phyloP scores from a whole-genome alignment of 306 rosid genomes.

The Sechiopsis laciniata region DNA sequence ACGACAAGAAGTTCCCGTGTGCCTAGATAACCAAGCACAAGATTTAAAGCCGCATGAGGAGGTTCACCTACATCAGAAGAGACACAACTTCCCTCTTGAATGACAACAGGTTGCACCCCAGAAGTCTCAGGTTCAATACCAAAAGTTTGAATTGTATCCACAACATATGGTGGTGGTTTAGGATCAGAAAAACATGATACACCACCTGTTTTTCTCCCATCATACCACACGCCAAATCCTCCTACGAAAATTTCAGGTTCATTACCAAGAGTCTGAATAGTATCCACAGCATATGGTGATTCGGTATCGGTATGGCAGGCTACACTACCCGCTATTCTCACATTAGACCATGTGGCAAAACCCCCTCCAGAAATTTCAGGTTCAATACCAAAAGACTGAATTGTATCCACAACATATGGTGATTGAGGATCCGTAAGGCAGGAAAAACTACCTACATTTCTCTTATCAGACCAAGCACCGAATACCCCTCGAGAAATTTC shows the following conservation, averaged over 20 bases:
- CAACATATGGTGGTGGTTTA: not conserved
- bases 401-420: not conserved
- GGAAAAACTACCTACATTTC: slow-evolving; percentile 19
- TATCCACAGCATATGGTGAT: slow-evolving; percentile 11
- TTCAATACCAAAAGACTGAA: not conserved
- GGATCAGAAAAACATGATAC: slow-evolving; percentile 20
- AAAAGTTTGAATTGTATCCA: not conserved
- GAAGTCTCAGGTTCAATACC: slow-evolving; percentile 1
- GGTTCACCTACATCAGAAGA: slow-evolving; percentile 26
- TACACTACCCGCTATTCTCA: slow-evolving; percentile 11
- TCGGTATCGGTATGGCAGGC: slow-evolving; percentile 16
- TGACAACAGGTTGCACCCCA: slow-evolving; percentile 2
- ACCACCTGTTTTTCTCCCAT: slow-evolving; percentile 26
- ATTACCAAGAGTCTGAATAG: not conserved
- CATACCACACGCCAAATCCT: slow-evolving; percentile 22
- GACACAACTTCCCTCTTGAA: slow-evolving; percentile 9
- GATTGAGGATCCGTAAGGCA: slow-evolving; percentile 18
- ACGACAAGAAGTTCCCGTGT: slow-evolving; percentile 55
- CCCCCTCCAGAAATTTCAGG: not conserved
- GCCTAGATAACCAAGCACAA: slow-evolving; percentile 45
- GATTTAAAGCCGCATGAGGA: slow-evolving; percentile 53
- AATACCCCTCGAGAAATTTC: not conserved
- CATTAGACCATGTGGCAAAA: not conserved
- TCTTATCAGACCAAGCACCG: not conserved
- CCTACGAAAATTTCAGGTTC: slow-evolving; percentile 7